phyloP scores from a whole-genome alignment of 2,329 filamentous ascomycete genomes.

The Alternaria sp. region DNA sequence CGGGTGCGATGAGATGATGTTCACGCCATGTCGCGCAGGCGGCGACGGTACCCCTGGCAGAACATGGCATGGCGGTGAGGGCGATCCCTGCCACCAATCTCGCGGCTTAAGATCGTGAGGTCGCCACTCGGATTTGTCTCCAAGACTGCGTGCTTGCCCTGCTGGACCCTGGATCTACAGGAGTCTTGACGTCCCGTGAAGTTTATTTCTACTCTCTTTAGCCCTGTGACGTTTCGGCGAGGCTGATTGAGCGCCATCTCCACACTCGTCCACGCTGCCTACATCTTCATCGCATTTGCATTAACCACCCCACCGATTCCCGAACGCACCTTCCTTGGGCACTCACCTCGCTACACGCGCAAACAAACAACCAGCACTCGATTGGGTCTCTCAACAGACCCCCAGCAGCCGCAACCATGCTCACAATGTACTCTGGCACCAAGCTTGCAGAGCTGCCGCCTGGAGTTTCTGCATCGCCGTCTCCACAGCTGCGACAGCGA shows the following conservation, averaged over 20 bases:
- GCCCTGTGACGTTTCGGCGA: slow-evolving; percentile 16
- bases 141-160: neutral
- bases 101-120: slow-evolving; percentile 36
- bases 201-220: slow-evolving; percentile 10
- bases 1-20: slow-evolving; percentile 34
- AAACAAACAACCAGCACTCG: slow-evolving; percentile 2
- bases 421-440: slow-evolving; percentile 37
- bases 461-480: slow-evolving; percentile 24
- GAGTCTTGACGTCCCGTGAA: neutral
- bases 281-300: neutral
- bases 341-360: neutral
- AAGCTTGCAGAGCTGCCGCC: slow-evolving; percentile 38
- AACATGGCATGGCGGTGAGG: slow-evolving; percentile 20
- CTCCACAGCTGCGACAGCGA: slow-evolving; percentile 23
- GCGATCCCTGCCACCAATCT: slow-evolving; percentile 24
- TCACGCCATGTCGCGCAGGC: slow-evolving; percentile 38
- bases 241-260: slow-evolving; percentile 1
- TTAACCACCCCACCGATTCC: neutral
- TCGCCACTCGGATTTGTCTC: slow-evolving; percentile 28
- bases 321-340: neutral
- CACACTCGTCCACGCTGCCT: neutral
- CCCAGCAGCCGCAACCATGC: slow-evolving; percentile 26
- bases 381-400: slow-evolving; percentile 25
- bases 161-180: slow-evolving; percentile 15
- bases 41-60: slow-evolving; percentile 33